Percentiles rank a stretch among this genome's conserved stretches.
Conservation (phyloP, 306 rosid species). For the Neltuma alba region DNA sequence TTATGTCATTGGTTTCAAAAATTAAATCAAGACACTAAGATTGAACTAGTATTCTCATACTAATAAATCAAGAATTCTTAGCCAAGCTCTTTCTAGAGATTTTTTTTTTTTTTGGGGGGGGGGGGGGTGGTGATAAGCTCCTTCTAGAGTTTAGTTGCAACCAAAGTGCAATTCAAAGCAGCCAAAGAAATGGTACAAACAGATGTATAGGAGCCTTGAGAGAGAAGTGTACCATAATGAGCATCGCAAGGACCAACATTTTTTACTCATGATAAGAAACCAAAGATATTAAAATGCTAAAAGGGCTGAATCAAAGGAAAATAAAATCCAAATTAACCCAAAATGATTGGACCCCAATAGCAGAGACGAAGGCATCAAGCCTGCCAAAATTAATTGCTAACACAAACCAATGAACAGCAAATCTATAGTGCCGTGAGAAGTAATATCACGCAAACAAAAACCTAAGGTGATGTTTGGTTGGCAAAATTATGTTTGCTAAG, state of each 20-base stretch:
- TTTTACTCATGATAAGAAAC: neutral
- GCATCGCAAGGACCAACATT: neutral
- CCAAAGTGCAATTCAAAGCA: neutral
- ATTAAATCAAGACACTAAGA: neutral
- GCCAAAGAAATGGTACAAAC: neutral
- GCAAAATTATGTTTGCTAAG: neutral
- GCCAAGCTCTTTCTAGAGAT: neutral
- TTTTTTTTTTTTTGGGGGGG: too few relatives aligned
- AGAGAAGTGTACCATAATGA: neutral
- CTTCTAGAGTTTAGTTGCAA: neutral
- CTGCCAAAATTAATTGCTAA: neutral
- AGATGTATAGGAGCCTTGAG: neutral
- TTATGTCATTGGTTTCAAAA: neutral
- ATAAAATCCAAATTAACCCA: neutral
- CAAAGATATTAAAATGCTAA: neutral
- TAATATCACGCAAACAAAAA: conserved; percentile 22
- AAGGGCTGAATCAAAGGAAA: neutral
- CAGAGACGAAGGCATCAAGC: neutral
- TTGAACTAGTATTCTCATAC: neutral
- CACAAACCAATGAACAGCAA: neutral
- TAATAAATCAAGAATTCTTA: neutral
- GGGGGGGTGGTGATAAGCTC: too few relatives aligned
- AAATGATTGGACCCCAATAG: neutral
- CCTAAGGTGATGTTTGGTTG: neutral
- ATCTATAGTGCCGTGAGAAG: neutral